These are phyloP conservation scores for Claviceps monticola DNA, from an alignment of 2,329 filamentous ascomycete genomes.

Conservation along the genomic window DNA sequence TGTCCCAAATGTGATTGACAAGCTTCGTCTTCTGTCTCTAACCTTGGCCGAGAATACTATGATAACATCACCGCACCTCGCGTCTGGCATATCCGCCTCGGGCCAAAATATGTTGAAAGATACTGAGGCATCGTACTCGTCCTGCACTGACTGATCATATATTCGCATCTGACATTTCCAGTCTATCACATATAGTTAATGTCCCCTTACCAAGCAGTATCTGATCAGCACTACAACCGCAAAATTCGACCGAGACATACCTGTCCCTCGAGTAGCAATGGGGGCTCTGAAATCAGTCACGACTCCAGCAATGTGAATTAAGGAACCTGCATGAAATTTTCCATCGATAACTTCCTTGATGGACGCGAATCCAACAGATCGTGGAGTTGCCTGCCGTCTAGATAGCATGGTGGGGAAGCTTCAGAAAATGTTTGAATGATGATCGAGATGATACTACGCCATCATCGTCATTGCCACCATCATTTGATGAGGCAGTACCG, in stretches of 20 bases:
- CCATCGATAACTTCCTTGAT: constrained; percentile 31
- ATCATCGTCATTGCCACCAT: background rate
- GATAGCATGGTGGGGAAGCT: background rate
- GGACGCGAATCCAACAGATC: constrained; percentile 11
- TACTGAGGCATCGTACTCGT: constrained; percentile 23
- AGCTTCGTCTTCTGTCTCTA: constrained; percentile 5
- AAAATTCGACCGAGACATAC: constrained; percentile 21
- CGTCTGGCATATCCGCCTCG: constrained; percentile 32
- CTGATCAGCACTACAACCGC: background rate
- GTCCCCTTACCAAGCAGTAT: background rate
- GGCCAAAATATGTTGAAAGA: constrained; percentile 48
- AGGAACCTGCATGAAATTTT: constrained; percentile 12
- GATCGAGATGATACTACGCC: background rate
- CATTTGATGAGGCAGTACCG: background rate
- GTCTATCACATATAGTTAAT: constrained; percentile 25
- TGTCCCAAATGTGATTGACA: background rate
- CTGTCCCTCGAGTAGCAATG: constrained; percentile 33
- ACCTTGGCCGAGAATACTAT: constrained; percentile 42
- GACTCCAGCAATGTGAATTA: constrained; percentile 53
- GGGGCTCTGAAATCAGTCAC: constrained; percentile 50
- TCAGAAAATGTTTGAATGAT: background rate
- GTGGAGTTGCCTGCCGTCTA: constrained; percentile 6
- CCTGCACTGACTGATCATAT: constrained; percentile 41
- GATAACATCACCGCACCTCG: constrained; percentile 26
- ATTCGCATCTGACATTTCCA: constrained; percentile 47